A percentile compares a stretch with the other conserved stretches of the same genome.
These are phyloP conservation scores for Aspergillus candidus DNA, from an alignment of 2,329 filamentous ascomycete species.

Conservation along the genomic window DNA sequence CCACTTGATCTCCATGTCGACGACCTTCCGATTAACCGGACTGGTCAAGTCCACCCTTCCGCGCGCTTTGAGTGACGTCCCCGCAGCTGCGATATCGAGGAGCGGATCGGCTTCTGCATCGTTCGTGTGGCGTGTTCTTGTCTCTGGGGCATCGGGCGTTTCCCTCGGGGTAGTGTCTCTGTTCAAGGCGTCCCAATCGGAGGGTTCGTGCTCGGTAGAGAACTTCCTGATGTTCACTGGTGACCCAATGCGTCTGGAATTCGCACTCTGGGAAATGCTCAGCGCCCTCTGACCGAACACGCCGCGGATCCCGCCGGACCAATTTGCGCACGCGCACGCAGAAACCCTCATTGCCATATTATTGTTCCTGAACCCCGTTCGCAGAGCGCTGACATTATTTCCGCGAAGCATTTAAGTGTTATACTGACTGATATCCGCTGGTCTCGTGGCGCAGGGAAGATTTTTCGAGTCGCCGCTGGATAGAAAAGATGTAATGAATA, in stretches of 20 bases:
- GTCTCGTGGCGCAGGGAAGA: conserved; percentile 5
- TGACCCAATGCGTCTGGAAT: no score
- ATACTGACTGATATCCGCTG: neutral
- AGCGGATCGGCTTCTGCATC: neutral
- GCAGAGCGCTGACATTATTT: conserved; percentile 16
- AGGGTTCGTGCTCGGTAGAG: no score
- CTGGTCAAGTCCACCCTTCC: neutral
- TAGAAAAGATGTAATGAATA: no score
- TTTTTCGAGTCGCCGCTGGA: conserved; percentile 11
- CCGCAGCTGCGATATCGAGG: conserved; percentile 10
- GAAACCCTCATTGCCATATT: conserved; percentile 8
- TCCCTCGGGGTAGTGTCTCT: no score
- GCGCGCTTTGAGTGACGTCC: neutral
- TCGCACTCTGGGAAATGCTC: neutral
- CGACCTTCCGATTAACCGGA: conserved; percentile 2
- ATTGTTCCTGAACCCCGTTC: conserved; percentile 7
- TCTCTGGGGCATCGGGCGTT: no score
- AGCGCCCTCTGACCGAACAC: neutral
- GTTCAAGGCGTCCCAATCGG: no score
- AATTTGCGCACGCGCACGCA: neutral
- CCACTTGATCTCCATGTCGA: conserved; percentile 53
- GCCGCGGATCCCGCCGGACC: no score
- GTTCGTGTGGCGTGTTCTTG: neutral
- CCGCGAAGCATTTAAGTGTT: conserved; percentile 15
- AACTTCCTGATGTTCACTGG: no score